Evolutionary conservation across 2,329 filamentous ascomycete species (phyloP).

Genomic region (Ampelomyces quisqualis): DNA sequence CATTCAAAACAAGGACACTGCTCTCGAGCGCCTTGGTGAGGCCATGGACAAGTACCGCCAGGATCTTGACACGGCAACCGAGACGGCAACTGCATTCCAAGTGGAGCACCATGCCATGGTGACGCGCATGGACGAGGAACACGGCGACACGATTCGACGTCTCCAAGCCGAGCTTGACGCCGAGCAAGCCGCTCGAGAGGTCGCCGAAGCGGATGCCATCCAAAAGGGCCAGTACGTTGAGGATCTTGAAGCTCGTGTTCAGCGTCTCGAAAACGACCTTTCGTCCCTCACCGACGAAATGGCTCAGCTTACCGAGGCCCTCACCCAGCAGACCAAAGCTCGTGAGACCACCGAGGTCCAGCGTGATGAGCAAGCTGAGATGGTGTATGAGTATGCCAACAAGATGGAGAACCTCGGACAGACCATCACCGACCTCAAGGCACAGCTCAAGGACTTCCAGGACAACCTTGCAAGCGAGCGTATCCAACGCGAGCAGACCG

Average conservation of each 20-base stretch:
- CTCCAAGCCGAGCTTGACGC: slow-evolving; percentile 42
- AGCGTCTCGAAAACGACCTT: slow-evolving; percentile 41
- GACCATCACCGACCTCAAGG: slow-evolving; percentile 43
- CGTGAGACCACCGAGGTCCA: slow-evolving; percentile 42
- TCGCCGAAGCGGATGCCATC: slow-evolving; percentile 43
- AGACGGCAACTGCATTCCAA: slow-evolving; percentile 45
- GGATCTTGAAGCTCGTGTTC: slow-evolving; percentile 43
- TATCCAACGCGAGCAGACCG: slow-evolving; percentile 47
- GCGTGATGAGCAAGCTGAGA: slow-evolving; percentile 40
- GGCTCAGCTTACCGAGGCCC: slow-evolving; percentile 35
- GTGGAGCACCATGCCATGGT: slow-evolving; percentile 42
- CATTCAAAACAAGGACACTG: slow-evolving; percentile 37
- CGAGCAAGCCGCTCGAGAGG: slow-evolving; percentile 41
- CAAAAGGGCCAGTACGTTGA: slow-evolving; percentile 45
- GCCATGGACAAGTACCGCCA: slow-evolving; percentile 44
- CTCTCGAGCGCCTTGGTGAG: slow-evolving; percentile 40
- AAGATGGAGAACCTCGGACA: slow-evolving; percentile 35
- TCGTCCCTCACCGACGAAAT: slow-evolving; percentile 37
- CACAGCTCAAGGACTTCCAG: slow-evolving; percentile 43
- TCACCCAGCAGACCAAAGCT: slow-evolving; percentile 34
- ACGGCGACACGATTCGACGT: slow-evolving; percentile 38
- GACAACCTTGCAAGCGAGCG: slow-evolving; percentile 45
- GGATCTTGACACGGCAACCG: slow-evolving; percentile 43
- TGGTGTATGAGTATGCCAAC: slow-evolving; percentile 40
- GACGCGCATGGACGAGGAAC: slow-evolving; percentile 43